Base-by-base conservation (phyloP, 345 rosid species). In the Adansonia digitata region DNA sequence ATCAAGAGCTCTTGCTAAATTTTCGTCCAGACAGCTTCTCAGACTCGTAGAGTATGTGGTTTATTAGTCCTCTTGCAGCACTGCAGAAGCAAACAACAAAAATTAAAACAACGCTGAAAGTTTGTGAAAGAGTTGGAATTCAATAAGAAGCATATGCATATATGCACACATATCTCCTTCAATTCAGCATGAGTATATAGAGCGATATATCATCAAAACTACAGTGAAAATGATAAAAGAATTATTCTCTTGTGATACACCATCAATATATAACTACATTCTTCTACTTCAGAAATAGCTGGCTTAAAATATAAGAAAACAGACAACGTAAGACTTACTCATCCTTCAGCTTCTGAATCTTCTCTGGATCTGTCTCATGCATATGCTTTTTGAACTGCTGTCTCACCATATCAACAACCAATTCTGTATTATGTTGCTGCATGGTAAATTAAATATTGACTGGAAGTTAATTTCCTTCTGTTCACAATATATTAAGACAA, bases 21-120 rank as follows among this genome's bases (percentile, higher is more conserved):
- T 93, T 96, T 55, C 88, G 86, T 75, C 99, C 92, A 24, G 94
- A 77, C 83, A 85, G 52, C 87, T 82, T 89, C 86, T 92, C 97
- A 18, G 97, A 74, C 83, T 91, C 99, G 0, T 86, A 84, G 45
- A 95, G 84, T 67, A 93, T 91, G 81, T 95, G 99, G 81, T 95
- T 93, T 80, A 93, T 89, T 73, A 93, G 98, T 77, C 97, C 98
- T 73, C 98, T 86, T 27, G 99, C 99, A 6, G 97, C 99, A 72
- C 99, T 96, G 88, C 85, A 81, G 81, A 74, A 24, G 77, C 56
- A 62, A 72, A 76, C 15, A 57, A 59, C 29, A 65, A 5, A 48
- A 14, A n/a, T 49, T 43, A 34, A 26, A 56, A 57, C 17, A 69
- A 29, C 9, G 59, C 40, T 69, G 18, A 69, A 49, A 20, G 63